phyloP scores from a whole-genome alignment of 805 yeast species.

The Nakazawaea wickerhamii region DNA sequence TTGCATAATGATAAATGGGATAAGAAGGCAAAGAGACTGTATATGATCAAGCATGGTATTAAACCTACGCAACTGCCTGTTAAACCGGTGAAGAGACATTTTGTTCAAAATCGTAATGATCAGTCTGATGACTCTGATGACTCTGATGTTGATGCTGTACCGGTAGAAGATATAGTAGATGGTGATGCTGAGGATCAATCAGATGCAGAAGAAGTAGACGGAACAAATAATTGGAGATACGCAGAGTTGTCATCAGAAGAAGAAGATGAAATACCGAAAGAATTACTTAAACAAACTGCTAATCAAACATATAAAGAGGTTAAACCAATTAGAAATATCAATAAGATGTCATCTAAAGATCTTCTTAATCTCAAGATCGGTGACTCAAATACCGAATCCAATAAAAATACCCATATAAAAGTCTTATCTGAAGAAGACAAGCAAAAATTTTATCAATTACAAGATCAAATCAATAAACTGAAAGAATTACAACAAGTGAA shows the following conservation, averaged over 20 bases:
- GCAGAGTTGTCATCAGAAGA: constrained; percentile 19
- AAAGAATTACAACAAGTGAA: constrained; percentile 17
- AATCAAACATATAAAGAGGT: constrained; percentile 5
- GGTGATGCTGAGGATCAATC: not conserved
- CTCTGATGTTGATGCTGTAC: not conserved
- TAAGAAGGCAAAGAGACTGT: constrained; percentile 35
- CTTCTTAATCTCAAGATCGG: constrained; percentile 11
- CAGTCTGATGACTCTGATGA: not conserved
- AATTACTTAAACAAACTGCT: constrained; percentile 2
- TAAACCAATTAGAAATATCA: constrained; percentile 7
- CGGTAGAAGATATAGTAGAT: not conserved
- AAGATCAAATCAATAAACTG: constrained; percentile 19
- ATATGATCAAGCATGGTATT: constrained; percentile 38
- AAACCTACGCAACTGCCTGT: constrained; percentile 2
- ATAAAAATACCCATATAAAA: constrained; percentile 1
- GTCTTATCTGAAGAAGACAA: constrained; percentile 19
- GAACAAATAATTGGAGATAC: constrained; percentile 26
- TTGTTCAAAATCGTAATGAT: constrained; percentile 9
- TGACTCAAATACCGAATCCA: constrained; percentile 3
- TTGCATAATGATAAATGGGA: constrained; percentile 52
- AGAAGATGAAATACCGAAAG: constrained; percentile 16
- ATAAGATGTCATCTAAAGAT: constrained; percentile 8
- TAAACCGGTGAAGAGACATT: constrained; percentile 9
- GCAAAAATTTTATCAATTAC: constrained; percentile 18
- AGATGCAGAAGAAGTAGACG: constrained; percentile 7